phyloP scores from a whole-genome alignment of 805 yeast species.

The Suhomyces tanzawaensis region DNA sequence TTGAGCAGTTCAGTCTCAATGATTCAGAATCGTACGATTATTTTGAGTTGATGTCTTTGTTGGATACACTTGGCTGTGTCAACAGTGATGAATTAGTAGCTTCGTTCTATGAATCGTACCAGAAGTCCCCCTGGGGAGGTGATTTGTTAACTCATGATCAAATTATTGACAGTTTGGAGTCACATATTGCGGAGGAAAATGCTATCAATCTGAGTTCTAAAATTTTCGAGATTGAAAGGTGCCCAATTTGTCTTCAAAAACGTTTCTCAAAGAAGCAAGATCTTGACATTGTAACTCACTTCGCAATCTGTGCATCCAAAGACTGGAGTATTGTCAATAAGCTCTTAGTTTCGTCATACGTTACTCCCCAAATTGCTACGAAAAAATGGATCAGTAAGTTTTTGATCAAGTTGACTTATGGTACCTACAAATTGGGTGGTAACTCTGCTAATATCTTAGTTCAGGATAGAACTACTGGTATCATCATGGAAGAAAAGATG shows the following conservation, averaged over 20 bases:
- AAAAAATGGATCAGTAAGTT: constrained; percentile 86
- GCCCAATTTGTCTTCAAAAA: constrained; percentile 77
- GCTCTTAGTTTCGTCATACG: constrained; percentile 63
- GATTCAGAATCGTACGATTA: constrained; percentile 45
- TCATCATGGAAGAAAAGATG: constrained; percentile 91
- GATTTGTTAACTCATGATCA: constrained; percentile 46
- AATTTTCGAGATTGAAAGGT: constrained; percentile 60
- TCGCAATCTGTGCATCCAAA: constrained; percentile 80
- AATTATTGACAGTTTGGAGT: constrained; percentile 47
- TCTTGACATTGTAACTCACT: constrained; percentile 76
- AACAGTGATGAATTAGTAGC: constrained; percentile 53
- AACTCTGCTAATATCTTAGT: constrained; percentile 93
- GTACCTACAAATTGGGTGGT: constrained; percentile 76
- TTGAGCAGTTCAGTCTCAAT: constrained; percentile 50
- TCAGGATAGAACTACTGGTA: constrained; percentile 87
- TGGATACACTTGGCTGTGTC: constrained; percentile 60
- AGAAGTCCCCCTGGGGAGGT: constrained; percentile 52
- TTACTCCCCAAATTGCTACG: constrained; percentile 77
- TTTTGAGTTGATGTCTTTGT: constrained; percentile 59
- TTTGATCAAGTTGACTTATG: constrained; percentile 81
- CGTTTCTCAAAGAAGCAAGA: constrained; percentile 53
- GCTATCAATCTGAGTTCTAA: constrained; percentile 21
- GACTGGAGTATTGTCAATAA: constrained; percentile 71
- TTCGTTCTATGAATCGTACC: constrained; percentile 47
- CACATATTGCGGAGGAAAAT: constrained; percentile 22